Conservation (phyloP, 2,329 filamentous ascomycete species). For the Pseudogymnoascus sp. region DNA sequence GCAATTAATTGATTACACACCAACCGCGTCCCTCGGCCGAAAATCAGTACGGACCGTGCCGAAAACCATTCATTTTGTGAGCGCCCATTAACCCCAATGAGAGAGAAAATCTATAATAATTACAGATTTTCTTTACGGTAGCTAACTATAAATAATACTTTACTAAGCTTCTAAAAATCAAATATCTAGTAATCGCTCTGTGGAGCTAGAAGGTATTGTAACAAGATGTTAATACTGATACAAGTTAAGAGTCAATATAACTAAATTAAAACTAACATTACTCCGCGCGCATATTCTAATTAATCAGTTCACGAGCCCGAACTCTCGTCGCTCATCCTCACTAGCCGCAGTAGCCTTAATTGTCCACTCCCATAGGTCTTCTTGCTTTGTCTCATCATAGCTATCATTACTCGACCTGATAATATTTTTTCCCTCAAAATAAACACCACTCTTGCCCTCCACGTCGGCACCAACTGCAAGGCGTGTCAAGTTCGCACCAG, state of each 20-base stretch:
- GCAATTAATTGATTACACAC: not conserved
- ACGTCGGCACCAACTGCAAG: conserved; percentile 31
- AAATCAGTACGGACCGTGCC: not conserved
- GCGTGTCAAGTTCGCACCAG: conserved; percentile 33
- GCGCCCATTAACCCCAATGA: no score
- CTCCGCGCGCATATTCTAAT: no score
- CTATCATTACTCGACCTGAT: conserved; percentile 36
- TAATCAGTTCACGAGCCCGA: conserved; percentile 10
- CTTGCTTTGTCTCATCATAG: conserved; percentile 37
- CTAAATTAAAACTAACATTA: no score
- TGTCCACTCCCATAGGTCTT: conserved; percentile 44
- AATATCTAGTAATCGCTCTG: no score
- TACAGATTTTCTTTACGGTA: no score
- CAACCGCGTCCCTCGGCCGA: not conserved
- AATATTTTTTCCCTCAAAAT: conserved; percentile 36
- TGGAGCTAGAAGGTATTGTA: no score
- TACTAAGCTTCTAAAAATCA: no score
- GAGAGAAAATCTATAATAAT: no score
- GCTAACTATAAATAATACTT: no score
- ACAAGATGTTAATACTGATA: no score
- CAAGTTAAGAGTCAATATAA: no score
- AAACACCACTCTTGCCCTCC: conserved; percentile 31
- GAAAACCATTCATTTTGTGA: not conserved
- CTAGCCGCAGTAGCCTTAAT: conserved; percentile 26
- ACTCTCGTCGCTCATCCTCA: conserved; percentile 22